Percentiles rank a stretch among this genome's conserved stretches.
Conservation (phyloP, 1,139 yeast genomes). For the Zygotorulaspora mrakii region DNA sequence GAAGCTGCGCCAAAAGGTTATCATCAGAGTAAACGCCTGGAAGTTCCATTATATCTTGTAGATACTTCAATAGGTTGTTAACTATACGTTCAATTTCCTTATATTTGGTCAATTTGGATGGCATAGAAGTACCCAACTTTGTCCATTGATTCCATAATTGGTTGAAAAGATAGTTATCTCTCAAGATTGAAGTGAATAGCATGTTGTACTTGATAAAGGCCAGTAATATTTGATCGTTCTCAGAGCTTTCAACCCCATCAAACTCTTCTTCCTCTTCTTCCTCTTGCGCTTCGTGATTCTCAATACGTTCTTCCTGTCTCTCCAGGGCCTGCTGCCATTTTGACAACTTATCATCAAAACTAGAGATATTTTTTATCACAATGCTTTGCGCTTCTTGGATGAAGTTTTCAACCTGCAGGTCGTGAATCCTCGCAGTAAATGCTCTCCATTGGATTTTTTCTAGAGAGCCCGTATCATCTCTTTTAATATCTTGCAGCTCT, state of each 20-base stretch:
- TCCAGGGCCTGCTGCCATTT: slow-evolving; percentile 57
- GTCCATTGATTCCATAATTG: slow-evolving; percentile 37
- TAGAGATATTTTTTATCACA: slow-evolving; percentile 34
- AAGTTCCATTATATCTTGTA: slow-evolving; percentile 62
- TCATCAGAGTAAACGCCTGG: slow-evolving; percentile 93
- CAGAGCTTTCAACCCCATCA: slow-evolving; percentile 48
- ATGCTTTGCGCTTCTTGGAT: slow-evolving; percentile 37
- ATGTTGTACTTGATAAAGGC: slow-evolving; percentile 72
- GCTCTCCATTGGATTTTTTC: slow-evolving; percentile 62
- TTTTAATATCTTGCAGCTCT: slow-evolving; percentile 19
- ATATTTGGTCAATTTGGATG: slow-evolving; percentile 41
- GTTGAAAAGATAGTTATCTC: slow-evolving; percentile 57
- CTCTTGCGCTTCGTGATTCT: slow-evolving; percentile 29
- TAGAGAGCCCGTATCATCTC: slow-evolving; percentile 28
- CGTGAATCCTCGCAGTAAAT: slow-evolving; percentile 63
- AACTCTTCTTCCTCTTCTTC: slow-evolving; percentile 33
- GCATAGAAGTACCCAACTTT: slow-evolving; percentile 39
- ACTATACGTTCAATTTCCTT: slow-evolving; percentile 34
- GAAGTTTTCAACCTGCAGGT: slow-evolving; percentile 68
- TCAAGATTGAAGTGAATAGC: slow-evolving; percentile 61
- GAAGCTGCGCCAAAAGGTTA: slow-evolving; percentile 54
- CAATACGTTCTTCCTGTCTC: slow-evolving; percentile 50
- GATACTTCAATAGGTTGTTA: slow-evolving; percentile 28
- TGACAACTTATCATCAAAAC: slow-evolving; percentile 47
- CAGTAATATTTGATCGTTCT: slow-evolving; percentile 68